Evolutionary conservation across 2,329 filamentous ascomycete species (phyloP).

Genomic region (Diaporthe humulicola): DNA sequence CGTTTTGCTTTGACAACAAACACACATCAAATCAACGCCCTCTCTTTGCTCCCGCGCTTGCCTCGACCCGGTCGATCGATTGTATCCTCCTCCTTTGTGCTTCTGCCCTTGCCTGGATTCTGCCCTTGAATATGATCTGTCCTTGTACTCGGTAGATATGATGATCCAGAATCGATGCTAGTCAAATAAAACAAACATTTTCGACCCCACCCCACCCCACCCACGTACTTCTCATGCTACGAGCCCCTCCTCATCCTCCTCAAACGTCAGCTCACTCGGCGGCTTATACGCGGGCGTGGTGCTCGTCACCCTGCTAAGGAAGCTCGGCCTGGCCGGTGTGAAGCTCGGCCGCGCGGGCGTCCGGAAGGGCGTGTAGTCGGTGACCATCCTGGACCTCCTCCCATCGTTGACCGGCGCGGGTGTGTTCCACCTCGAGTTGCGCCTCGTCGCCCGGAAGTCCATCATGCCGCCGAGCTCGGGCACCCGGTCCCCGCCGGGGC

Average conservation of each 20-base stretch:
- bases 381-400: constrained; percentile 33
- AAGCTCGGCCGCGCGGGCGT: constrained; percentile 28
- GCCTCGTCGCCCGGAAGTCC: constrained; percentile 40
- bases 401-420: constrained; percentile 33
- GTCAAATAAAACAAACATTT: constrained; percentile 19
- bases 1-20: neutral
- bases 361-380: constrained; percentile 38
- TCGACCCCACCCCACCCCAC: neutral
- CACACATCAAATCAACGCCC: constrained; percentile 1
- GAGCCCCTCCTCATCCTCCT: constrained; percentile 32
- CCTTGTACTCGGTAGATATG: constrained; percentile 33
- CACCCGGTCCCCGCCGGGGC: constrained; percentile 41
- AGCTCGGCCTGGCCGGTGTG: constrained; percentile 35
- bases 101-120: neutral
- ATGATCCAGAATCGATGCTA: constrained; percentile 31
- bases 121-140: constrained; percentile 10
- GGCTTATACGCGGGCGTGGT: constrained; percentile 39
- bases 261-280: constrained; percentile 38
- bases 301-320: constrained; percentile 30
- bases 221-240: constrained; percentile 4
- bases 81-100: neutral
- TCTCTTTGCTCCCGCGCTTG: neutral
- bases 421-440: constrained; percentile 38
- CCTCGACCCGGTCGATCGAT: neutral
- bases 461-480: constrained; percentile 35